A percentile compares a stretch with the other conserved stretches of the same genome.
Evolutionary conservation across 75 land plant genomes (phyloP).

Genomic region (Pinus taeda): DNA sequence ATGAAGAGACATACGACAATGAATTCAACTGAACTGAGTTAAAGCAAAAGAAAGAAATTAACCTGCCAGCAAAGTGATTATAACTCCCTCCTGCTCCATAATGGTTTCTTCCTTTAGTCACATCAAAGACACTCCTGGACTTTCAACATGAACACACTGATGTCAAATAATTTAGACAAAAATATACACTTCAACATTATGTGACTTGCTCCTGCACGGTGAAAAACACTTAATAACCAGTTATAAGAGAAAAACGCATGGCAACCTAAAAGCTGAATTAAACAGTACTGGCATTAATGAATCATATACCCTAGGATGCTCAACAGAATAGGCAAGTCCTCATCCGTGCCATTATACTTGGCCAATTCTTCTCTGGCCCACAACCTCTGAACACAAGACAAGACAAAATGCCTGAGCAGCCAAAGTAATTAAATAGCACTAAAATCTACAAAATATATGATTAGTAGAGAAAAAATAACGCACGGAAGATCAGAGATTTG

Average conservation of each 20-base stretch:
- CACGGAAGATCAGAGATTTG: not conserved
- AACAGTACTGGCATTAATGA: not conserved
- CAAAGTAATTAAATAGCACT: not conserved
- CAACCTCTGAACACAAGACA: slow-evolving; percentile 47
- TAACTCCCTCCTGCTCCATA: slow-evolving; percentile 88
- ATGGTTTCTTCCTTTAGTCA: slow-evolving; percentile 80
- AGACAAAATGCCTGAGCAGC: slow-evolving; percentile 5
- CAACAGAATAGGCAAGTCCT: slow-evolving; percentile 64
- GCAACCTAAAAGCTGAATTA: not conserved
- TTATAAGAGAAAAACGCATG: not conserved
- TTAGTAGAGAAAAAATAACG: not conserved
- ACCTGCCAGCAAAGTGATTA: slow-evolving; percentile 96
- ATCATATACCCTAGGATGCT: slow-evolving; percentile 72
- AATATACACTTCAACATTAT: not conserved
- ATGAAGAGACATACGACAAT: not conserved
- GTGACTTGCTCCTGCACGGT: not conserved
- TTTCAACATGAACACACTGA: slow-evolving; percentile 8
- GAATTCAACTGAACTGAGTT: not conserved
- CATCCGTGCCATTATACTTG: slow-evolving; percentile 72
- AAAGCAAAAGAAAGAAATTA: not conserved
- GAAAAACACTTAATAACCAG: not conserved
- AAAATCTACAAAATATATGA: not conserved
- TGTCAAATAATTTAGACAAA: slow-evolving; percentile 6
- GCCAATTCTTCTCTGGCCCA: slow-evolving; percentile 68
- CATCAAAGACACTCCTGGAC: slow-evolving; percentile 89